Evolutionary conservation across 192 early-diverging fungal genomes (phyloP).

Genomic region (Linnemannia schmuckeri): DNA sequence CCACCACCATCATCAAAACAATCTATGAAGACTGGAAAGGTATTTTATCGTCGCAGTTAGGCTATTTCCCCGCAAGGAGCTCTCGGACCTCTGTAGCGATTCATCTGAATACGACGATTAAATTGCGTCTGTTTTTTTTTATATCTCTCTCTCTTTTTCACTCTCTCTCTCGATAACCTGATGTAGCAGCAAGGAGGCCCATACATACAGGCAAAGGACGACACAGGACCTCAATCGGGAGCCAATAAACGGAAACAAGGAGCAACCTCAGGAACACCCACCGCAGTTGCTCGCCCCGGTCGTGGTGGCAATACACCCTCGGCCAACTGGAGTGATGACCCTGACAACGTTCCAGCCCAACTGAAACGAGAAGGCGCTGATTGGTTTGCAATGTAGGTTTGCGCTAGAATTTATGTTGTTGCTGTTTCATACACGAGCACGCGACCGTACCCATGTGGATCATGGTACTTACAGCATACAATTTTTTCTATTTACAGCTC

Average conservation of each 20-base stretch:
- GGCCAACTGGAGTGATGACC: slow-evolving; percentile 79
- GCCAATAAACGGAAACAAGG: slow-evolving; percentile 48
- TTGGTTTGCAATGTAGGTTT: slow-evolving; percentile 87
- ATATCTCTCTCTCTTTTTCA: background rate
- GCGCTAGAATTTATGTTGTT: background rate
- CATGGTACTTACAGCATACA: background rate
- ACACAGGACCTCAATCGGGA: slow-evolving; percentile 22
- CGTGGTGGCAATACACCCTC: slow-evolving; percentile 46
- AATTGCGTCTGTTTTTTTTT: background rate
- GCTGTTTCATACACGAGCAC: background rate
- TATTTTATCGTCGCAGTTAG: slow-evolving; percentile 12
- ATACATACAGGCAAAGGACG: slow-evolving; percentile 45
- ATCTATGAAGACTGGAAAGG: slow-evolving; percentile 39
- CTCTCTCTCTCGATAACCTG: background rate
- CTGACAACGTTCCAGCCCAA: slow-evolving; percentile 79
- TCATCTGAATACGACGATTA: slow-evolving; percentile 5
- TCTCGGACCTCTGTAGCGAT: slow-evolving; percentile 5
- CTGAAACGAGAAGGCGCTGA: slow-evolving; percentile 86
- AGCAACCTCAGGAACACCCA: slow-evolving; percentile 28
- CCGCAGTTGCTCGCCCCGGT: slow-evolving; percentile 35
- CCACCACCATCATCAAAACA: slow-evolving; percentile 40
- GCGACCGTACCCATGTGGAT: background rate
- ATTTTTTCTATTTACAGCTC: slow-evolving; percentile 55
- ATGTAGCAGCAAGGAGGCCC: slow-evolving; percentile 27
- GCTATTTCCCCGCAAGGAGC: background rate